Base-by-base conservation (phyloP, 1,139 yeast genomes). In the Blastobotrys buckinghamii region DNA sequence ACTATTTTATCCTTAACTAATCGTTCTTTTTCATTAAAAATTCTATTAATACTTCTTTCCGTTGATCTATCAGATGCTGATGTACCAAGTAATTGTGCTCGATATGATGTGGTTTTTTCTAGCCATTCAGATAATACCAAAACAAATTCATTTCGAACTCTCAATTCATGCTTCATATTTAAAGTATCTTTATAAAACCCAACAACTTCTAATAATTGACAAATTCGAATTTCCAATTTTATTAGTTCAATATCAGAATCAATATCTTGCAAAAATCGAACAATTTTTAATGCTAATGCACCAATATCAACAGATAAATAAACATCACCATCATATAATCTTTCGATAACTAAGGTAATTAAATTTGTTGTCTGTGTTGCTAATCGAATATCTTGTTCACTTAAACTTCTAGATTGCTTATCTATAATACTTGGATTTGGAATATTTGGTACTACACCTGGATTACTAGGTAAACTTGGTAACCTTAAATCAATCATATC, bases 81-180 rank as follows among this genome's bases (percentile, higher is more conserved):
- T 36, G 37, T 22, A 15, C 35, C 35, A 36, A 29, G 10, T 33
- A 39, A 1, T 38, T 39, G n/a, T 44, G 45, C 45, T 22, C 39
- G 39, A 39, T 30, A 27, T 2, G 51, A 34, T 17, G 49, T 51
- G 15, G 51, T 26, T 13, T 53, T 50, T 32, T 62, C 89, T 48
- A 87, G 73, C 90, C 94, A 86, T 40, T 77, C 82, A 17, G 81
- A 76, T 6, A 78, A 75, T 9, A 75, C 64, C 55, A 79, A 76
- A 3, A 88, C 78, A 66, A 79, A 77, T 42, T 68, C 68, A 61
- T 84, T 86, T 57, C 92, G 77, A 15, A 77, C 56, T 45, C 71
- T 71, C 55, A 74, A 74, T 36, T 82, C 84, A 39, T 90, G 88
- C 36, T 73, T 67, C 47, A 61, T 53, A 39, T 61, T 60, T 39